A percentile compares a stretch with the other conserved stretches of the same genome.
Conservation (phyloP, 192 early-diverging fungal species). For the Coemansia sp. region DNA sequence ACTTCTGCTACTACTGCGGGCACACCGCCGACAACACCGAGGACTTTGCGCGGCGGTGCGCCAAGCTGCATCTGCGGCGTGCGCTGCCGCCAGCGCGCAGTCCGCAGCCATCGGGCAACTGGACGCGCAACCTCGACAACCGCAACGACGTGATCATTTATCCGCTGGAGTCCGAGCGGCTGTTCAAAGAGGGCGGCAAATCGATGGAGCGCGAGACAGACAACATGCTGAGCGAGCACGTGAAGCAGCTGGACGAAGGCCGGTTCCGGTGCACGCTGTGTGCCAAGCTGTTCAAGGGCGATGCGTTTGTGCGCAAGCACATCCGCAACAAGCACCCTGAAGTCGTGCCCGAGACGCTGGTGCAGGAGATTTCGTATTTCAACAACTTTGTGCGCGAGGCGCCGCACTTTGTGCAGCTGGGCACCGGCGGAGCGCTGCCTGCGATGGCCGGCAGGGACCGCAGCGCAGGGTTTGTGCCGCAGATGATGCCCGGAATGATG, state of each 20-base stretch:
- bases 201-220: slow-evolving; percentile 53
- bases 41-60: slow-evolving; percentile 80
- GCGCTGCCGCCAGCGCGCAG: slow-evolving; percentile 25
- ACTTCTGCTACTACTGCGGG: slow-evolving; percentile 95
- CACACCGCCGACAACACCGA: slow-evolving; percentile 78
- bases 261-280: slow-evolving; percentile 90
- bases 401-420: slow-evolving; percentile 66
- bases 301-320: slow-evolving; percentile 93
- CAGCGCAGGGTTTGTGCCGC: slow-evolving; percentile 31
- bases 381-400: slow-evolving; percentile 90
- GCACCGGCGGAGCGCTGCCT: slow-evolving; percentile 35
- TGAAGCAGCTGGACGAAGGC: slow-evolving; percentile 63
- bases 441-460: slow-evolving; percentile 19
- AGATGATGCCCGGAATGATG: slow-evolving; percentile 56
- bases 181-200: slow-evolving; percentile 54
- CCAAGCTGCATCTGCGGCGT: slow-evolving; percentile 59
- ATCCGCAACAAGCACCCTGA: slow-evolving; percentile 86
- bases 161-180: slow-evolving; percentile 50
- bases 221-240: slow-evolving; percentile 40
- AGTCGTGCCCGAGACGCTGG: slow-evolving; percentile 56
- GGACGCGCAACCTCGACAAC: slow-evolving; percentile 49
- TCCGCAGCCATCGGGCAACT: slow-evolving; percentile 48
- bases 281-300: slow-evolving; percentile 91
- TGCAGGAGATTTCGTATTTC: slow-evolving; percentile 71
- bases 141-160: slow-evolving; percentile 57